Evolutionary conservation across 495 filamentous ascomycete genomes (phyloP).

Genomic region (Thermothielavioides terrestris): DNA sequence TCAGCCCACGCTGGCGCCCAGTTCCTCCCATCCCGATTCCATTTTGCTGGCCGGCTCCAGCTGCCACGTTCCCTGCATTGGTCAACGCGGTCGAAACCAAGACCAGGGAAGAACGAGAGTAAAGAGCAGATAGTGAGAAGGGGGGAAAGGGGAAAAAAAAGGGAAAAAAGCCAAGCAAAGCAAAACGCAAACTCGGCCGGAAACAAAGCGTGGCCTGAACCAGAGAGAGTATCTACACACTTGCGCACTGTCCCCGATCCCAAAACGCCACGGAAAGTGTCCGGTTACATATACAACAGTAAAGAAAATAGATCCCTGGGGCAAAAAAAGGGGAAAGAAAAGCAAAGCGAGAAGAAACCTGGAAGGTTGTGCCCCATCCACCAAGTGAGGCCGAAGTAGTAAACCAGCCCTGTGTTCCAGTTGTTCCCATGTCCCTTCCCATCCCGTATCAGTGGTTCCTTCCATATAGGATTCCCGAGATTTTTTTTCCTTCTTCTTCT

Average conservation of each 20-base stretch:
- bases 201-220: neutral
- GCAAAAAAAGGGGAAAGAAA: neutral
- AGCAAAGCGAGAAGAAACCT: neutral
- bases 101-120: neutral
- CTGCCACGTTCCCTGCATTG: too few species aligned
- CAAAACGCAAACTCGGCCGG: neutral
- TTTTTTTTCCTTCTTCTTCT: too few species aligned
- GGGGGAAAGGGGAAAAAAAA: neutral
- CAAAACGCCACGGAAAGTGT: constrained; percentile 2
- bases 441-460: too few species aligned
- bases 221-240: constrained; percentile 1
- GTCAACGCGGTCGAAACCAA: neutral
- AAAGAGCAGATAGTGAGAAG: neutral
- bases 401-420: neutral
- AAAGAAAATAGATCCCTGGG: too few species aligned
- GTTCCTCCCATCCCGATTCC: neutral
- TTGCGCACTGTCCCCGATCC: constrained; percentile 2
- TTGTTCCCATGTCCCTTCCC: too few species aligned
- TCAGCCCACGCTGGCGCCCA: neutral
- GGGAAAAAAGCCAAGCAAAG: neutral
- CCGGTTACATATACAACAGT: constrained; percentile 2
- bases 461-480: too few species aligned
- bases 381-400: neutral
- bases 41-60: too few species aligned
- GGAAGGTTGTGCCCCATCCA: neutral